phyloP scores from a whole-genome alignment of 78 protist species.

The Tieghemostelium lacteum region DNA sequence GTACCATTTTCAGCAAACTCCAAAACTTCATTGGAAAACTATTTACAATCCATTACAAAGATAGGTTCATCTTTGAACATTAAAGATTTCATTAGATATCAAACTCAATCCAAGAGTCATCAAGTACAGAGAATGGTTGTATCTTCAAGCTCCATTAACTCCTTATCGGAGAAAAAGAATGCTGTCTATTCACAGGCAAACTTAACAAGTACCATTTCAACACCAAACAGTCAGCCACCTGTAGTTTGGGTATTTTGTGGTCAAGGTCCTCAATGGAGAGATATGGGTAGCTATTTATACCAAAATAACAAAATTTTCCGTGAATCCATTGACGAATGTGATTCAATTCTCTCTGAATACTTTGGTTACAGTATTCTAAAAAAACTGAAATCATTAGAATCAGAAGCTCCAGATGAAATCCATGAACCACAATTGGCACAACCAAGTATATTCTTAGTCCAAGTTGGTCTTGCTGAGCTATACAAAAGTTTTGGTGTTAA shows the following conservation, averaged over 20 bases:
- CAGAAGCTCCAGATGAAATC: background rate
- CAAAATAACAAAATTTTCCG: constrained; percentile 10
- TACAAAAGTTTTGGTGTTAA: constrained; percentile 43
- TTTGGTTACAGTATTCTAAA: constrained; percentile 47
- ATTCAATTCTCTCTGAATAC: background rate
- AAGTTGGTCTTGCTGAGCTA: constrained; percentile 34
- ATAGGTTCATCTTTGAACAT: background rate
- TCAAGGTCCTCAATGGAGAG: constrained; percentile 84
- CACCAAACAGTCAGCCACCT: background rate
- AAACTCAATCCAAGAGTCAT: constrained; percentile 5
- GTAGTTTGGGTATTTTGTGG: constrained; percentile 79
- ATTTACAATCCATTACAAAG: background rate
- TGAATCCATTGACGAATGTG: constrained; percentile 35
- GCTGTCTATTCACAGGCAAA: too few species aligned
- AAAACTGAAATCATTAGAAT: background rate
- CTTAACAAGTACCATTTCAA: background rate
- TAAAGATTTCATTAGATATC: constrained; percentile 25
- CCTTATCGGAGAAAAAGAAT: background rate
- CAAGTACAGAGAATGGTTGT: background rate
- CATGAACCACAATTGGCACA: constrained; percentile 63
- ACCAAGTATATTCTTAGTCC: constrained; percentile 49
- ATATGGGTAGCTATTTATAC: constrained; percentile 40
- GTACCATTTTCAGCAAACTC: constrained; percentile 40
- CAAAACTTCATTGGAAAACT: constrained; percentile 33
- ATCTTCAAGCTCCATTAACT: too few species aligned